Evolutionary conservation across 2,329 filamentous ascomycete species (phyloP).

Genomic region (Aspergillus udagawae): DNA sequence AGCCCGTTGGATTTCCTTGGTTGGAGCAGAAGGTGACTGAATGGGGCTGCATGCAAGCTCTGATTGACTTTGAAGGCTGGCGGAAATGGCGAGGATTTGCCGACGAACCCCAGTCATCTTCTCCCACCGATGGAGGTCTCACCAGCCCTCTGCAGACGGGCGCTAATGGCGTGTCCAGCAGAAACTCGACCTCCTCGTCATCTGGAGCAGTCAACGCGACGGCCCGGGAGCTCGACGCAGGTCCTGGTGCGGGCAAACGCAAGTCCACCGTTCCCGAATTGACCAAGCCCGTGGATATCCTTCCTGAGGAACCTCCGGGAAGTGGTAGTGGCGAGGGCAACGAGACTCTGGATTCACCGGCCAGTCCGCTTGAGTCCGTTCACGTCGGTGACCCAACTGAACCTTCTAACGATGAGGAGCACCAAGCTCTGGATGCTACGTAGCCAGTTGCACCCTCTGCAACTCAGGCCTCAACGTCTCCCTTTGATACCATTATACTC

Average conservation of each 20-base stretch:
- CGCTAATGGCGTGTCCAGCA: constrained; percentile 5
- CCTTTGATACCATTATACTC: not conserved
- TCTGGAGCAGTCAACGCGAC: not conserved
- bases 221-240: not conserved
- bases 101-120: constrained; percentile 20
- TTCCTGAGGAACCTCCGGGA: constrained; percentile 24
- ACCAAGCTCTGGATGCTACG: not conserved
- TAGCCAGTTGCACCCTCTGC: not conserved
- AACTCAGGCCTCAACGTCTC: not conserved
- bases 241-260: constrained; percentile 4
- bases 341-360: constrained; percentile 18
- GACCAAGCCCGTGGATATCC: constrained; percentile 10
- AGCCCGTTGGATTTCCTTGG: constrained; percentile 98
- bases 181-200: constrained; percentile 1
- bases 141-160: constrained; percentile 27
- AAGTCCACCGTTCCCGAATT: constrained; percentile 9
- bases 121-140: constrained; percentile 16
- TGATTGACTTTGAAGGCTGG: constrained; percentile 99
- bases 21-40: constrained; percentile 96
- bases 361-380: constrained; percentile 13
- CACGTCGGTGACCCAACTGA: constrained; percentile 3
- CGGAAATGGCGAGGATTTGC: constrained; percentile 89
- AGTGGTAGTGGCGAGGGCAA: constrained; percentile 26
- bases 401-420: not conserved
- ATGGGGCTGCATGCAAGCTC: constrained; percentile 99